Conservation (phyloP, 805 yeast genomes). For the Osmozyma mogii region DNA sequence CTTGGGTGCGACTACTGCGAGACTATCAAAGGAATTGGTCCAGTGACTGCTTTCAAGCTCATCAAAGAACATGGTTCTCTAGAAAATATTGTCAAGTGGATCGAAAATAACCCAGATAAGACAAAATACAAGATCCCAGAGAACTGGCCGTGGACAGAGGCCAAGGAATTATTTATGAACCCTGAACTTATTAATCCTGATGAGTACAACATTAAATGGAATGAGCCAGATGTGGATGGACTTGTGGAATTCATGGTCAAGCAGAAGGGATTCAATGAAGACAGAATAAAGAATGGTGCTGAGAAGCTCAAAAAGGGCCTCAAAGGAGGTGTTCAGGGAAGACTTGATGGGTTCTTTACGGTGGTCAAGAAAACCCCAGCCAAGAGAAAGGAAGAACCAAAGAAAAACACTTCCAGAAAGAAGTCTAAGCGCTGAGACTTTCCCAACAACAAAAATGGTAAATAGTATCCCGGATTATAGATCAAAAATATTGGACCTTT, state of each 20-base stretch:
- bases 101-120: constrained; percentile 45
- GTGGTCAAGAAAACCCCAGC: constrained; percentile 40
- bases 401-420: too few species aligned
- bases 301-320: constrained; percentile 76
- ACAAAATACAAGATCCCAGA: constrained; percentile 82
- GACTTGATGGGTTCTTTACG: constrained; percentile 87
- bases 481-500: too few species aligned
- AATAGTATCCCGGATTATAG: too few species aligned
- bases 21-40: constrained; percentile 92
- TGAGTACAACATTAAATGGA: constrained; percentile 73
- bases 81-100: constrained; percentile 65
- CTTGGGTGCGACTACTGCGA: constrained; percentile 98
- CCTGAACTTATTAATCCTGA: constrained; percentile 71
- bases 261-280: constrained; percentile 89
- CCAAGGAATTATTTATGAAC: constrained; percentile 69
- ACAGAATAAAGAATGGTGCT: constrained; percentile 81
- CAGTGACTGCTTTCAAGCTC: constrained; percentile 84
- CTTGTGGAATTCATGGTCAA: constrained; percentile 74
- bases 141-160: constrained; percentile 88
- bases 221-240: constrained; percentile 80
- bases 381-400: constrained; percentile 28
- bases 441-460: too few species aligned
- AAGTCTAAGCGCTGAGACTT: too few species aligned
- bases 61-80: constrained; percentile 78
- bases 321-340: constrained; percentile 81